Evolutionary conservation across 202 grass and related monocot genomes (phyloP).

Genomic region (Alloteropsis angusta): DNA sequence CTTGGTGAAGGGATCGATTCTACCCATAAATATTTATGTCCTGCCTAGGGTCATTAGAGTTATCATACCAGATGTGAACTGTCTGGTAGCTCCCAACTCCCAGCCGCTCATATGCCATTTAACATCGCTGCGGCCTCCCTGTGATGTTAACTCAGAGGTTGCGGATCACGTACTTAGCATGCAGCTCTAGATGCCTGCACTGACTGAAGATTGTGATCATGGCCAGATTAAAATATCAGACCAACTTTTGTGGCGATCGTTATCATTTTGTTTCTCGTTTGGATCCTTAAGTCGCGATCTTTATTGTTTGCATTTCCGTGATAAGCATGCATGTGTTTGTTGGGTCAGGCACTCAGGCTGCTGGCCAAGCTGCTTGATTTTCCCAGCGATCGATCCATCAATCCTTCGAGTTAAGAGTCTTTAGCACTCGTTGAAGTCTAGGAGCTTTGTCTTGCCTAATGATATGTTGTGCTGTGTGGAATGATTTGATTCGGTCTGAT

Average conservation of each 20-base stretch:
- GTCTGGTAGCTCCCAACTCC: background rate
- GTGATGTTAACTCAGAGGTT: background rate
- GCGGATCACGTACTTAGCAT: background rate
- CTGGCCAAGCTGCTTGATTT: background rate
- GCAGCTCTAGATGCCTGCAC: background rate
- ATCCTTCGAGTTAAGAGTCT: too few relatives aligned
- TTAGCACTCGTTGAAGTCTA: too few relatives aligned
- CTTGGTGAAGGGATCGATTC: background rate
- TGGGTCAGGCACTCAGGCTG: background rate
- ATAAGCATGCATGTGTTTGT: too few relatives aligned
- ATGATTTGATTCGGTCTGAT: too few relatives aligned
- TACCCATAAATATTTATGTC: background rate
- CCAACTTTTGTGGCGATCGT: background rate
- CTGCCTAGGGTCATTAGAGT: background rate
- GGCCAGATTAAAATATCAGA: background rate
- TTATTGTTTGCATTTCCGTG: too few relatives aligned
- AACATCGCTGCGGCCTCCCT: background rate
- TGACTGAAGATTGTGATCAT: background rate
- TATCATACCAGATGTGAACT: background rate
- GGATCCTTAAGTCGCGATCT: background rate
- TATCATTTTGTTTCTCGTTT: background rate
- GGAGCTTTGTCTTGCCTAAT: too few relatives aligned
- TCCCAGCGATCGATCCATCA: too few relatives aligned
- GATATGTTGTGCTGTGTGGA: too few relatives aligned
- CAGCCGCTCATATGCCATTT: background rate